A percentile compares a stretch with the other conserved stretches of the same genome.
Evolutionary conservation across 2,329 filamentous ascomycete genomes (phyloP).

Genomic region (Paradendryphiella salina): DNA sequence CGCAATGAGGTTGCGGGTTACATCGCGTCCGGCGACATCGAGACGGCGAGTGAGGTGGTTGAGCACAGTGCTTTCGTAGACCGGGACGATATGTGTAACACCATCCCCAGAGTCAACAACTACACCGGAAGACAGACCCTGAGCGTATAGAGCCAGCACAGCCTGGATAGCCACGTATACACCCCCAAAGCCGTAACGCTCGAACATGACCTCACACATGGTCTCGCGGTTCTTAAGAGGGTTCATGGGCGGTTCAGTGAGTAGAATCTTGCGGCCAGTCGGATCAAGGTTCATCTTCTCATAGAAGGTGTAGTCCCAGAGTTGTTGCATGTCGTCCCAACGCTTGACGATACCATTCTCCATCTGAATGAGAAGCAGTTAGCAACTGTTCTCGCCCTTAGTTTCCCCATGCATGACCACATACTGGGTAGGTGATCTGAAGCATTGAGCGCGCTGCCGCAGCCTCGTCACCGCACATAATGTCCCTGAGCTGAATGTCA

Average conservation of each 20-base stretch:
- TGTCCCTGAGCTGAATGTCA: conserved; percentile 84
- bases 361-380: conserved; percentile 64
- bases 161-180: conserved; percentile 99
- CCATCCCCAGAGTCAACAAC: conserved; percentile 98
- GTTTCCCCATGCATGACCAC: conserved; percentile 30
- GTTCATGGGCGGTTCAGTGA: conserved; percentile 98
- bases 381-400: conserved; percentile 25
- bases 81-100: conserved; percentile 97
- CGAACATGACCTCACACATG: conserved; percentile 99
- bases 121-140: conserved; percentile 83
- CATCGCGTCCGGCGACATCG: conserved; percentile 94
- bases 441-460: conserved; percentile 95
- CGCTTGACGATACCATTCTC: conserved; percentile 99
- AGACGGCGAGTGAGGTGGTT: conserved; percentile 94
- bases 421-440: conserved; percentile 92
- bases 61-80: conserved; percentile 96
- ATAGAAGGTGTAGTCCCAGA: conserved; percentile 98
- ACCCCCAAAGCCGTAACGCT: conserved; percentile 91
- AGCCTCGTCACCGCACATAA: conserved; percentile 99
- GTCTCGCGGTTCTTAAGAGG: conserved; percentile 94
- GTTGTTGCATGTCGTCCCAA: conserved; percentile 99
- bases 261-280: conserved; percentile 89
- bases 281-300: conserved; percentile 96
- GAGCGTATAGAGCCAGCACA: conserved; percentile 91
- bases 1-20: conserved; percentile 97